Base-by-base conservation (phyloP, 2,329 filamentous ascomycete species). In the Diplodia intermedia region DNA sequence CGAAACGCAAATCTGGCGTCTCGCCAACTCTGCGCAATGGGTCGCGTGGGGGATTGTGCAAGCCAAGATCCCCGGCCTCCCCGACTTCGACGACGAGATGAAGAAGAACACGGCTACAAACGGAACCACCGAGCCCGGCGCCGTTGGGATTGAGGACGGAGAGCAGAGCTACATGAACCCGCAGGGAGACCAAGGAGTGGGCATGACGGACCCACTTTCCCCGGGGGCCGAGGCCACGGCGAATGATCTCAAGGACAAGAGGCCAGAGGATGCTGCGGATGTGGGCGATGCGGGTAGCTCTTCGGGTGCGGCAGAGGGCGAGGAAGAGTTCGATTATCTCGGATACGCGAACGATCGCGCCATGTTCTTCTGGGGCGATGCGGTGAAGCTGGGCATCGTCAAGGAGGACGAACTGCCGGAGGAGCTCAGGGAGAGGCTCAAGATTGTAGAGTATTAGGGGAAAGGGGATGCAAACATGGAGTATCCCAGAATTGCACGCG, bases 1-100 rank as follows among this genome's bases (percentile, higher is more conserved):
- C 50, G 93, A 98, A 80, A 89, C 92, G 2, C 85, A 89, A 18
- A 83, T 97, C 55, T 99, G 95, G 95, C 88, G 95, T 3, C 84
- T 92, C 0, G 92, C 93, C 49, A 97, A 95, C 80, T 93, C 90
- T 43, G 93, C 92, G 1, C 88, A 91, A 80, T 99, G 95, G 95
- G 88, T 96, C 29, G 92, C 93, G 1, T 99, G 95, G 95, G 95
- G 95, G 29, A 92, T 98, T 70, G 91, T 99, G 63, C 95, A 99
- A 80, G 94, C 95, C 57, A 94, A 95, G 77, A 85, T 97, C 1
- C 89, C 92, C 0, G 92, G 89, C 0, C 83, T 94, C 76, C 87
- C 90, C 20, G 80, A 81, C 18, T 82, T 83, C 43, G 80, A 79
- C 15, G 73, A 72, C 4, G 70, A 71, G 26, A 69, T 71, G 29